A percentile compares a stretch with the other conserved stretches of the same genome.
These are phyloP conservation scores for Verticillium tricorpus DNA, from an alignment of 2,329 filamentous ascomycete genomes.

Conservation along the genomic window DNA sequence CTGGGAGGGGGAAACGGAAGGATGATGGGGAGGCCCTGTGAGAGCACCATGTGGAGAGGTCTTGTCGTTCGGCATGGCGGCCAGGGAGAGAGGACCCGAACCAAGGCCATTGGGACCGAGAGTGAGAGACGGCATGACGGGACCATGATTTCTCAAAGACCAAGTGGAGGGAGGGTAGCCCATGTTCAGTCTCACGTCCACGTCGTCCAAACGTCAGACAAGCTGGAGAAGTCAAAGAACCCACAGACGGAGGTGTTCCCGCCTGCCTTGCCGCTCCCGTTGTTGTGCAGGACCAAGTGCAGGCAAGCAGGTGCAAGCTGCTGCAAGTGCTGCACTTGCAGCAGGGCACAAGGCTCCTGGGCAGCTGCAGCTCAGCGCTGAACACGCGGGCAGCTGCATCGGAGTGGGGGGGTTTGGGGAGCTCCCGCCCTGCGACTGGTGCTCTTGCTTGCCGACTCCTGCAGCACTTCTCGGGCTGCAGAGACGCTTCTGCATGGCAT, in stretches of 20 bases:
- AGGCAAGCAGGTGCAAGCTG: not conserved
- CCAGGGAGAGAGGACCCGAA: not conserved
- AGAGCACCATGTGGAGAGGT: not conserved
- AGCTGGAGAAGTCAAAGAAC: not conserved
- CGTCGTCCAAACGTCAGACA: not conserved
- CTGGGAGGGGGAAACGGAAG: not conserved
- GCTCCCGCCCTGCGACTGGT: not conserved
- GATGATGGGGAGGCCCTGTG: not conserved
- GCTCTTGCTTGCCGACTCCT: not conserved
- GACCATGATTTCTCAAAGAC: not conserved
- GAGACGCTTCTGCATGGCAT: not conserved
- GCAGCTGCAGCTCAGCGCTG: not conserved
- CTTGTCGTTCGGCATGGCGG: not conserved
- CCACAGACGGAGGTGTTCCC: not conserved
- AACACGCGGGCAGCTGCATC: not conserved
- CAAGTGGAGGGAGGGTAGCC: not conserved
- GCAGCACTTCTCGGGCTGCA: not conserved
- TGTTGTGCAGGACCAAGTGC: not conserved
- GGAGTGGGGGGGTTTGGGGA: not conserved
- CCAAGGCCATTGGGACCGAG: not conserved
- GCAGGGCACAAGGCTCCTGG: not conserved
- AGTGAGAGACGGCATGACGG: not conserved
- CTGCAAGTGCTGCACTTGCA: not conserved
- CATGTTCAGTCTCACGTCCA: not conserved
- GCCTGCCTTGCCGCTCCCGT: not conserved